Conservation (phyloP, 2,329 filamentous ascomycete species). For the Nannizzia gypsea region DNA sequence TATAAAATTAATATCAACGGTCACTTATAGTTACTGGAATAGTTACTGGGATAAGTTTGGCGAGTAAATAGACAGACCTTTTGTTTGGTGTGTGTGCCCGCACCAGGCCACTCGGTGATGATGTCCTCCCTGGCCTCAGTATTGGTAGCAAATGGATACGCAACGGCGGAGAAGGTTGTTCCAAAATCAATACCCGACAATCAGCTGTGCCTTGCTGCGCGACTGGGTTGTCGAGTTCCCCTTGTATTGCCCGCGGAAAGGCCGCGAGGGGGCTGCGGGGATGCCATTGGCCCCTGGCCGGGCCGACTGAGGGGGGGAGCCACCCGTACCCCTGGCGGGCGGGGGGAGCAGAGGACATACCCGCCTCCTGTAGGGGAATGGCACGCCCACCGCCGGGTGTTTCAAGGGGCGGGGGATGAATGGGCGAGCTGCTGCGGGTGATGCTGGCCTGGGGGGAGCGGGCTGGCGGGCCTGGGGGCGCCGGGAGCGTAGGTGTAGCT, state of each 20-base stretch:
- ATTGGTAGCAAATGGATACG: constrained; percentile 86
- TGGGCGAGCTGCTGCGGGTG: constrained; percentile 21
- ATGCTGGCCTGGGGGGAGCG: constrained; percentile 31
- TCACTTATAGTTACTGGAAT: too few species aligned
- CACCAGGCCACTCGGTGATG: constrained; percentile 97
- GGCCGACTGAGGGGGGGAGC: constrained; percentile 23
- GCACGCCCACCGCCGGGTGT: constrained; percentile 43
- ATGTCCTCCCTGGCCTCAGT: constrained; percentile 97
- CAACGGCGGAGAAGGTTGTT: constrained; percentile 94
- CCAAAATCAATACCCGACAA: constrained; percentile 99
- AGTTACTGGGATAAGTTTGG: not conserved
- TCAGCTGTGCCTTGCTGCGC: constrained; percentile 89
- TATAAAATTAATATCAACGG: not conserved
- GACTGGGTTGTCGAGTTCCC: constrained; percentile 79
- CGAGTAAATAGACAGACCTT: constrained; percentile 50
- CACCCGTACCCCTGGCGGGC: constrained; percentile 37
- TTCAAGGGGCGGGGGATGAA: constrained; percentile 43
- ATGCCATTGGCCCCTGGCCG: constrained; percentile 17
- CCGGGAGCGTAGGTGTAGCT: constrained; percentile 48
- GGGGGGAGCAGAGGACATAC: constrained; percentile 22
- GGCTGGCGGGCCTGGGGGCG: constrained; percentile 41
- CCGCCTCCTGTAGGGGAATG: constrained; percentile 23
- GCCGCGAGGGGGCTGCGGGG: constrained; percentile 15
- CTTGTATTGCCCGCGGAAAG: too few species aligned
- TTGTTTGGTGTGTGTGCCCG: constrained; percentile 95